Base-by-base conservation (phyloP, 306 rosid species). In the Amphicarpaea edgeworthii region DNA sequence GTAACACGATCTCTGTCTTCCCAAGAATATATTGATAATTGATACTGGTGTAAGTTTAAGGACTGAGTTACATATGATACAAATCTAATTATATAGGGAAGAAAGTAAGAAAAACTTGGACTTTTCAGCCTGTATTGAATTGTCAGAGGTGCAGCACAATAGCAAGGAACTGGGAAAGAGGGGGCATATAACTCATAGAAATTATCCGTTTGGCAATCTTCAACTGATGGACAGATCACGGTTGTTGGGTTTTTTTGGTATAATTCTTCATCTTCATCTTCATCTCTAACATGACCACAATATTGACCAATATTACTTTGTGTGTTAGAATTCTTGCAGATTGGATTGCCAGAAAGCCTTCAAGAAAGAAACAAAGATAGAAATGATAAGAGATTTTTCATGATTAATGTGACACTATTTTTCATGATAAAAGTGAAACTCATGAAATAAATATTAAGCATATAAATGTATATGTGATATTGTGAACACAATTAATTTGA, bases 281-380 rank as follows among this genome's bases (percentile, higher is more conserved):
- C 82, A 21, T 70, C 57, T 69, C 53, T 87, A 65, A 72, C 77
- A 7, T 59, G 67, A 68, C 16, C 81, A 85, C 98, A 94, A 78
- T 87, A 86, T 70, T 53, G 89, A 70, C 43, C 73, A 51, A 77
- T 59, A n/a, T n/a, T n/a, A 71, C 82, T 85, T 65, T 78, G 83
- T 38, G 83, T 42, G 70, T 45, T 82, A 37, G 82, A 23, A 73
- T 77, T 73, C 62, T 72, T 63, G 89, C 98, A 94, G 61, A 91
- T n/a, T 43, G 96, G 96, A 88, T 94, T 94, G 47, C 92, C 96
- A 58, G 20, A 86, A 79, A 94, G 88, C 90, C 98, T 94, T 82
- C 74, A 63, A 38, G 37, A 47, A 54, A 75, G 70, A 68, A 57
- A 73, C 17, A 60, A 68, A 28, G 3, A 28, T 2, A 70, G 23